phyloP scores from a whole-genome alignment of 306 rosid genomes.

The Rosa rugosa region DNA sequence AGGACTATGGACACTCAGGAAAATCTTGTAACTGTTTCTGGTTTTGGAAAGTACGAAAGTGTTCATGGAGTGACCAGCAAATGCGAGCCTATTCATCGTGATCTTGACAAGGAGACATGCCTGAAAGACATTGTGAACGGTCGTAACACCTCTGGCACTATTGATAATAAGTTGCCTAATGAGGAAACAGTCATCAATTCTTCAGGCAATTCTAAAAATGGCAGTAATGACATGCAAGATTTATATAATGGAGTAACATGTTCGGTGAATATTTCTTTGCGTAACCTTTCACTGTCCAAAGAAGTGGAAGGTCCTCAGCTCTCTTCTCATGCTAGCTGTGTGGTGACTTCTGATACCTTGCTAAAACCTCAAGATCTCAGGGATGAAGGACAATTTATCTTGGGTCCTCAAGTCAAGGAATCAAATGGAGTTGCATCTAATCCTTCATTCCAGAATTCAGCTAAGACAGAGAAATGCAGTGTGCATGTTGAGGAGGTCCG shows the following conservation, averaged over 20 bases:
- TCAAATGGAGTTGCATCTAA: neutral
- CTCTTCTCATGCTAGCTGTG: constrained; percentile 20
- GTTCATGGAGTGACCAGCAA: neutral
- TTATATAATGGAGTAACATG: constrained; percentile 7
- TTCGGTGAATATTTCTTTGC: constrained; percentile 17
- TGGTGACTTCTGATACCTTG: neutral
- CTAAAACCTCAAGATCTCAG: constrained; percentile 18
- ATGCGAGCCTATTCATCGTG: constrained; percentile 13
- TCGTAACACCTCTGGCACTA: neutral
- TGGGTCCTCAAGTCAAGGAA: neutral
- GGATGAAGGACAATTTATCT: constrained; percentile 15
- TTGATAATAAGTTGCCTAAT: constrained; percentile 1
- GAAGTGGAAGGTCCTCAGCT: constrained; percentile 17
- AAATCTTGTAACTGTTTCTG: constrained; percentile 7
- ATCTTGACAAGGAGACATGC: neutral
- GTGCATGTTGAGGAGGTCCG: constrained; percentile 13
- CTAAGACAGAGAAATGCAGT: neutral
- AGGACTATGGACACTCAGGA: constrained; percentile 14
- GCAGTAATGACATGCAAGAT: neutral
- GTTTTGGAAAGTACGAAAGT: constrained; percentile 10
- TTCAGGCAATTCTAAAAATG: neutral
- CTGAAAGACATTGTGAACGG: neutral
- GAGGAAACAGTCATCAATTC: constrained; percentile 6
- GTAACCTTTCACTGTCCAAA: constrained; percentile 27
- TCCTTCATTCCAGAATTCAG: constrained; percentile 10